A percentile compares a stretch with the other conserved stretches of the same genome.
Evolutionary conservation across 129 eudicot genomes (phyloP).

Genomic region (Apium graveolens): DNA sequence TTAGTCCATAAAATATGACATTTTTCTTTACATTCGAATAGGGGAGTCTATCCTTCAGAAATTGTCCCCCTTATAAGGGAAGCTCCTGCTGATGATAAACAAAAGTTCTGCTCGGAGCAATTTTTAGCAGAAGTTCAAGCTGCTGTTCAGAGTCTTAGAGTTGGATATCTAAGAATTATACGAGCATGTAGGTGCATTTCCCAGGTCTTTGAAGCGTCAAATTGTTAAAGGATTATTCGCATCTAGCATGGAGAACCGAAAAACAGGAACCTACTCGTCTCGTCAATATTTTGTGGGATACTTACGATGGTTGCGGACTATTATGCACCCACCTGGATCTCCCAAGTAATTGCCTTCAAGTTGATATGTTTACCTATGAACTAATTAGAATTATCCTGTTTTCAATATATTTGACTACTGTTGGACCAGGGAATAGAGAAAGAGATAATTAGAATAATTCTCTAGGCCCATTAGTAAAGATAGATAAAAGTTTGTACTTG

Average conservation of each 20-base stretch:
- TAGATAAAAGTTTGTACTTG: too few species aligned
- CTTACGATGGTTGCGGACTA: neutral
- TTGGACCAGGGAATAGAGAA: too few species aligned
- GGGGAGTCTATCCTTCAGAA: slow-evolving; percentile 75
- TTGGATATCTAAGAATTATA: slow-evolving; percentile 52
- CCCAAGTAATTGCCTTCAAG: neutral
- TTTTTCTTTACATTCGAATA: slow-evolving; percentile 25
- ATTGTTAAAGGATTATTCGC: slow-evolving; percentile 6
- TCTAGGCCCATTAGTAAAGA: too few species aligned
- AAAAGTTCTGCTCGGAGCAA: slow-evolving; percentile 17
- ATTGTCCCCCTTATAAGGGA: slow-evolving; percentile 33
- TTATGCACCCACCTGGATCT: neutral
- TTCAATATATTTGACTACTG: neutral
- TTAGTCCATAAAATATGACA: slow-evolving; percentile 12
- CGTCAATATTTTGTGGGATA: neutral
- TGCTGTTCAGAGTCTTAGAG: slow-evolving; percentile 38
- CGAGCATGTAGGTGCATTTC: slow-evolving; percentile 60
- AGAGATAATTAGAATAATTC: too few species aligned
- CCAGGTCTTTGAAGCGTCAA: slow-evolving; percentile 28
- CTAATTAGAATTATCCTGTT: neutral
- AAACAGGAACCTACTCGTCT: neutral
- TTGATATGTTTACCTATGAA: neutral
- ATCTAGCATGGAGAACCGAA: neutral
- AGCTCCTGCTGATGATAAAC: slow-evolving; percentile 17
- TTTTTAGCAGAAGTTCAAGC: slow-evolving; percentile 33